Evolutionary conservation across 2,329 filamentous ascomycete genomes (phyloP).

Genomic region (Pseudohalonectria lignicola): DNA sequence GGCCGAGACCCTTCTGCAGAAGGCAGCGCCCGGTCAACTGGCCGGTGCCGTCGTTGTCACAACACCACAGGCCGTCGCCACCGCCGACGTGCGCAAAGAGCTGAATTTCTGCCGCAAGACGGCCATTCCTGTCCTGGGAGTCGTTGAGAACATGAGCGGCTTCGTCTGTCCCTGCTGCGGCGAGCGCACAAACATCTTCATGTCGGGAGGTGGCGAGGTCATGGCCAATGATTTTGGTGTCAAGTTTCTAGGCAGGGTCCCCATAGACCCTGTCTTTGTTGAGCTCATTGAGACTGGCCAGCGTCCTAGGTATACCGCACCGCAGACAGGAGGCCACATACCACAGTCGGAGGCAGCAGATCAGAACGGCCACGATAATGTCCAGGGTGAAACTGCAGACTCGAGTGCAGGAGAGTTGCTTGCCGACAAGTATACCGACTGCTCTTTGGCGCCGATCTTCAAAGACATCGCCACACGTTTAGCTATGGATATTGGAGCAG

Average conservation of each 20-base stretch:
- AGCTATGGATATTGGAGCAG: no score
- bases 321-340: background rate
- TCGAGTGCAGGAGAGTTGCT: slow-evolving; percentile 33
- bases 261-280: slow-evolving; percentile 89
- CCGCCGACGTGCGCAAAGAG: slow-evolving; percentile 88
- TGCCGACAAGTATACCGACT: slow-evolving; percentile 62
- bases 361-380: no score
- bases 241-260: slow-evolving; percentile 74
- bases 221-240: slow-evolving; percentile 85
- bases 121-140: slow-evolving; percentile 67
- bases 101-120: slow-evolving; percentile 89
- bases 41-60: slow-evolving; percentile 90
- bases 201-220: slow-evolving; percentile 74
- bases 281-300: slow-evolving; percentile 68
- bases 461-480: slow-evolving; percentile 52
- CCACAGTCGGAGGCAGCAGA: no score
- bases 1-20: slow-evolving; percentile 68
- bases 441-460: slow-evolving; percentile 61
- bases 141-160: slow-evolving; percentile 94
- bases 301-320: slow-evolving; percentile 50
- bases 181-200: slow-evolving; percentile 90
- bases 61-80: slow-evolving; percentile 88
- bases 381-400: slow-evolving; percentile 11
- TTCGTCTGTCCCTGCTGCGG: slow-evolving; percentile 72
- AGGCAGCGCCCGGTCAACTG: slow-evolving; percentile 54